Base-by-base conservation (phyloP, 2,329 filamentous ascomycete genomes). In the Rhexocercosporidium sp. region DNA sequence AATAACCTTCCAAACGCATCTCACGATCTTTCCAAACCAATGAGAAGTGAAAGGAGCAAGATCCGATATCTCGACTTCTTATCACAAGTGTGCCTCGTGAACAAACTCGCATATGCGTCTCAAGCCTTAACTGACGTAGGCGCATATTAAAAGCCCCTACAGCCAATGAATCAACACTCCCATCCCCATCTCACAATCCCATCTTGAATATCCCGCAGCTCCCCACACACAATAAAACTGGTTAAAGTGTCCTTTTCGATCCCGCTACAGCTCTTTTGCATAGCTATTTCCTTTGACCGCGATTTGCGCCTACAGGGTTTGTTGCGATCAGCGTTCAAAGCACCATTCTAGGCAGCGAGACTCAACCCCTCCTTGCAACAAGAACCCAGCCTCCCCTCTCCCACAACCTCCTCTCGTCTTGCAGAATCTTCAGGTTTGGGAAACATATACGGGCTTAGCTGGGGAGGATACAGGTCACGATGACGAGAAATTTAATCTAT, bases 401-500 rank as follows among this genome's bases (percentile, higher is more conserved):
- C 12, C 31, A 12, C 44, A 46, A 46, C 62, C 20, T 41, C 53
- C 59, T 16, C 59, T 39, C 20, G 25, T 39, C 49, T 41, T 27
- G 25, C 53, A 51, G 56, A 64, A 16, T 49, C 29, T 25, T 39
- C 20, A 47, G 49, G 51, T n/a, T 62, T 69, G 64, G 64, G 56
- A 66, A 66, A 64, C 44, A 66, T 44, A 64, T 41, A 59, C 47
- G 31, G 37, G 49, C 20, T 49, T 34, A 56, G 49, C 29, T 31
- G 60, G 54, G 59, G 60, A 70, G 64, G 60, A 65, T 25, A 62
- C 31, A 63, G 64, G 37, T 41, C 65, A 73, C 29, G 4, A 83
- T 83, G 82, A 82, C 82, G 66, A 78, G 81, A 73, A 73, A 75
- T 62, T 76, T 79, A 67, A 77, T 83, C 60, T 83, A 83, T 71